Conservation (phyloP, 257 asterid species). For the Solanum paucissectum region DNA sequence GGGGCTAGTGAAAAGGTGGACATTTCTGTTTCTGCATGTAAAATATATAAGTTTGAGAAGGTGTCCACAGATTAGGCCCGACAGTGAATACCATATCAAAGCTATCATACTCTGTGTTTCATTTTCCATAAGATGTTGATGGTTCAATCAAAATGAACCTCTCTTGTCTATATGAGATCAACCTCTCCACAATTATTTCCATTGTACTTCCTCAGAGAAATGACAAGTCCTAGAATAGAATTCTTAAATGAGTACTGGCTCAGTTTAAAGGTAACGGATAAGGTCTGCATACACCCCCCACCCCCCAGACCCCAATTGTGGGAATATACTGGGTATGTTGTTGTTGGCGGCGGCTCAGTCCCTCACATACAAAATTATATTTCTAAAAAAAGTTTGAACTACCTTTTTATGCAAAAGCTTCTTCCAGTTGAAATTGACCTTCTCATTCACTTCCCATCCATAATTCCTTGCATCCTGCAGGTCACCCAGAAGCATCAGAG, state of each 20-base stretch:
- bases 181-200: neutral
- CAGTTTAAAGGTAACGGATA: neutral
- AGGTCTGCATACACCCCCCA: neutral
- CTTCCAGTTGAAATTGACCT: slow-evolving; percentile 81
- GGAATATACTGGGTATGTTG: neutral
- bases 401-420: slow-evolving; percentile 92
- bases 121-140: neutral
- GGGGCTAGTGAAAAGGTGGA: neutral
- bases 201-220: neutral
- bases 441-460: slow-evolving; percentile 94
- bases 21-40: neutral
- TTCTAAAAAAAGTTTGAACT: neutral
- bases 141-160: neutral
- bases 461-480: slow-evolving; percentile 87
- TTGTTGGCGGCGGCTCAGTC: neutral
- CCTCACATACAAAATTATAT: neutral
- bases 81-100: neutral
- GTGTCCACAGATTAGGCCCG: neutral
- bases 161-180: neutral
- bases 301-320: neutral
- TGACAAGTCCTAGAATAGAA: neutral
- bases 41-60: neutral
- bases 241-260: neutral
- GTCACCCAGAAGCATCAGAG: neutral
- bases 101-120: neutral